Evolutionary conservation across 2,329 filamentous ascomycete species (phyloP).

Genomic region (Blastomyces gilchristii): DNA sequence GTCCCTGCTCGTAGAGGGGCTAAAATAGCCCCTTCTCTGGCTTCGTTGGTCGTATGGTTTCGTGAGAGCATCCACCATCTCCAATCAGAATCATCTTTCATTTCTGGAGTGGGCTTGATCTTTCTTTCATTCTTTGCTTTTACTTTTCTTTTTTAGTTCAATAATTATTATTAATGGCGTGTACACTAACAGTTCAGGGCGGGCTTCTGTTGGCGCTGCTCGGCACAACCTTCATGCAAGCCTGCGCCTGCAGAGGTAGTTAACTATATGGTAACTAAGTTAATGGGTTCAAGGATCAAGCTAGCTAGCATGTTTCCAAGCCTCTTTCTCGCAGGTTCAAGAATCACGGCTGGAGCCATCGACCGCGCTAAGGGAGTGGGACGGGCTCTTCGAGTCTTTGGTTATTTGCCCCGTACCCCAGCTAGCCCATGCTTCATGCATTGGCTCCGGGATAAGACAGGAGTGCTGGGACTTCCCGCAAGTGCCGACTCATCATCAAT

Average conservation of each 20-base stretch:
- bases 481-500: not conserved
- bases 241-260: too few species aligned
- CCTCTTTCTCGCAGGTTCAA: constrained; percentile 3
- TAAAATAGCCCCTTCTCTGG: not conserved
- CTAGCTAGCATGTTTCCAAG: not conserved
- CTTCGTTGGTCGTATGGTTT: constrained; percentile 2
- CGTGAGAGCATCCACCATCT: not conserved
- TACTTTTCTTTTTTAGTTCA: not conserved
- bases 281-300: not conserved
- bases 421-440: constrained; percentile 2
- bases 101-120: not conserved
- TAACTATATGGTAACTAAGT: not conserved
- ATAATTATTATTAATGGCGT: not conserved
- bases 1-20: not conserved
- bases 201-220: not conserved
- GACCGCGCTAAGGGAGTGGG: not conserved
- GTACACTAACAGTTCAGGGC: not conserved
- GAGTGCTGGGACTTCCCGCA: constrained; percentile 5
- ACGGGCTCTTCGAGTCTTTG: not conserved
- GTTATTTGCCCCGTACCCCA: constrained; percentile 2
- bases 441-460: constrained; percentile 5
- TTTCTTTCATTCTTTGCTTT: not conserved
- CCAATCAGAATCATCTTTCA: too few species aligned
- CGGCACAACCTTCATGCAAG: not conserved
- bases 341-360: constrained; percentile 3